These are phyloP conservation scores for Leccinum proximum DNA, from an alignment of 1,284 basidiomycete genomes.

Conservation along the genomic window DNA sequence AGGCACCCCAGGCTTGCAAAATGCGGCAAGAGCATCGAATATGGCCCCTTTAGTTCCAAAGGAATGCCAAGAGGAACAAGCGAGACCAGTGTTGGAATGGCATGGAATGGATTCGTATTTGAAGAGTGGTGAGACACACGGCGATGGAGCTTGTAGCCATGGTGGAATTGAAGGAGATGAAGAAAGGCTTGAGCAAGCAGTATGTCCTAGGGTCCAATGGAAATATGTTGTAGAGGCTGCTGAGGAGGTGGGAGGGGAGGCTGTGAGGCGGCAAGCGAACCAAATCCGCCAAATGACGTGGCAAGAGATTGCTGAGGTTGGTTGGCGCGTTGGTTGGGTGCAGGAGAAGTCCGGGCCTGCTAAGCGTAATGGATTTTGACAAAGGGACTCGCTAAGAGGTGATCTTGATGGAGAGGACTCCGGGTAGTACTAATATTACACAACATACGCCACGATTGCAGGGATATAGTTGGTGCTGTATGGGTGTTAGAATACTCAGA, in stretches of 20 bases:
- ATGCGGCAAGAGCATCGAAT: slow-evolving; percentile 83
- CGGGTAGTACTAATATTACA: too few relatives aligned
- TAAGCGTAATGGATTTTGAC: too few relatives aligned
- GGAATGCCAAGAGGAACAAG: slow-evolving; percentile 81
- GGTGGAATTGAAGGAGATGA: slow-evolving; percentile 72
- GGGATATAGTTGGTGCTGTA: too few relatives aligned
- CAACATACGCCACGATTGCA: too few relatives aligned
- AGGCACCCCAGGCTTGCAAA: slow-evolving; percentile 75
- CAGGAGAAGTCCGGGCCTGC: slow-evolving; percentile 33
- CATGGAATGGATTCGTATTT: slow-evolving; percentile 70
- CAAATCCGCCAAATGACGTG: slow-evolving; percentile 29
- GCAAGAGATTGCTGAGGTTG: slow-evolving; percentile 26
- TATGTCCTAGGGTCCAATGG: slow-evolving; percentile 74
- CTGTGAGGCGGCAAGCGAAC: slow-evolving; percentile 18
- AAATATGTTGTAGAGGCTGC: slow-evolving; percentile 43
- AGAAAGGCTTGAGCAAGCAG: slow-evolving; percentile 81
- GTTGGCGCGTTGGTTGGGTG: slow-evolving; percentile 25
- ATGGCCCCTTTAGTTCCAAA: slow-evolving; percentile 87
- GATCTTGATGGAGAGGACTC: too few relatives aligned
- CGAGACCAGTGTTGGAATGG: slow-evolving; percentile 76
- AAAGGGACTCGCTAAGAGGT: too few relatives aligned
- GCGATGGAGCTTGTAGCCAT: slow-evolving; percentile 79
- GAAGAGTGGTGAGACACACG: slow-evolving; percentile 74
- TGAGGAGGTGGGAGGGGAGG: slow-evolving; percentile 12
- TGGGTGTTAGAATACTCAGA: too few relatives aligned